Evolutionary conservation across 352 stramenopile species (phyloP), one percentile per base, ranked within the genome.

Genomic region (Phytophthora hibernalis): DNA sequence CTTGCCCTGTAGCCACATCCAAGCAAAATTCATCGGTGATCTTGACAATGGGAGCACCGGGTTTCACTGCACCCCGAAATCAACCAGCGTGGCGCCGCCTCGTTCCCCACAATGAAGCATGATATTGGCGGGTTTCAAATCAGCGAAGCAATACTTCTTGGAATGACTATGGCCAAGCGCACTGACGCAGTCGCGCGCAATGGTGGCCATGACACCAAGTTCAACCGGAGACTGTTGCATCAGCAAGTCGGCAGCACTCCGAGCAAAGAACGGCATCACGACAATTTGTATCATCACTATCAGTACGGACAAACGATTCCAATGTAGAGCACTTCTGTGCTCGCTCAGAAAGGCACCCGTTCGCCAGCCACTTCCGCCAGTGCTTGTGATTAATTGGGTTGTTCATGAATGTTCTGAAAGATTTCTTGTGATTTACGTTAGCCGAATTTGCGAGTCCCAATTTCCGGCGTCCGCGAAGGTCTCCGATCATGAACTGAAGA

Each of bases 231-330:
- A 56, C 22, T 33, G n/a, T 35, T 40, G 22, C 1, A 0, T 13
- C 11, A 45, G 31, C 31, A 45, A 33, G 31, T 56, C 50, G 26
- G 50, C 50, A 55, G 30, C 48, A 55, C 30, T 30, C 30, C 48
- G 30, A 56, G 50, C 31, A 56, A 56, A 56, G 31, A 56, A 56
- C 50, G 50, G 31, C 50, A 56, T 56, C 30, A 56, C 50, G 15
- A 56, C 45, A 56, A 56, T 31, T 13, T 55, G 49, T n/a, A n/a
- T n/a, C n/a, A n/a, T n/a, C n/a, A n/a, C n/a, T n/a, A n/a, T n/a
- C n/a, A n/a, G n/a, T n/a, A n/a, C n/a, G n/a, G n/a, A n/a, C n/a
- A n/a, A n/a, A n/a, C n/a, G n/a, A n/a, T n/a, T n/a, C n/a, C n/a
- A n/a, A n/a, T n/a, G n/a, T n/a, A n/a, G n/a, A n/a, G n/a, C n/a